Base-by-base conservation (phyloP, 306 rosid genomes). In the Ceratonia siliqua region DNA sequence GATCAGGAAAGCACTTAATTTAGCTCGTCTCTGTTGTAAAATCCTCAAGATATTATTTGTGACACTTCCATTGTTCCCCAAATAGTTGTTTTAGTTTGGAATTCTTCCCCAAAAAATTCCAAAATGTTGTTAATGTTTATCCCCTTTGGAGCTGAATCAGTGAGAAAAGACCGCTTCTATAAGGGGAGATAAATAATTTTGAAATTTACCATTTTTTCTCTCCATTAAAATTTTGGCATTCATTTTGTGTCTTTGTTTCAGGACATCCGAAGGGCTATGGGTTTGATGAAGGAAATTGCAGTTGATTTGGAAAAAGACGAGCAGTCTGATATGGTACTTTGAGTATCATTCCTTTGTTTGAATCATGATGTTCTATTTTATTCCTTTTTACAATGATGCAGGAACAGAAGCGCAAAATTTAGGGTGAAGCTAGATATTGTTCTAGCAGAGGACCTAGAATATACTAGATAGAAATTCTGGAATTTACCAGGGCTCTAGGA, bases 261-360 rank as follows among this genome's bases (percentile, higher is more conserved):
- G 97, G 96, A 90, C 48, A 78, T 89, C 20, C 86, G 97, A 30
- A 76, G 48, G 82, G 63, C 87, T 33, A 70, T 85, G 72, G 28
- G 8, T 62, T 6, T 86, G 82, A 87, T 90, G 91, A 90, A 86
- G 87, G 91, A 85, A 3, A 76, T 94, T 75, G 97, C 93, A 0
- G 86, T 90, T 81, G 91, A 92, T 82, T 78, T 92, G 77, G 99
- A 92, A 83, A 87, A 70, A 62, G 87, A 88, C 17, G 79, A 83
- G 13, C 88, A 80, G 35, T 75, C 82, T 56, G 84, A 79, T 49
- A 87, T 67, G 93, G 96, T 91, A 84, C 39, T 57, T 28, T 65
- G 17, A 8, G 41, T 72, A 9, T 59, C 1, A 25, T 50, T 2
- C 62, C 52, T 45, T 66, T 48, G 56, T 62, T 52, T 6, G 15